A percentile compares a stretch with the other conserved stretches of the same genome.
Evolutionary conservation across 805 yeast genomes (phyloP).

Genomic region (Starmerella powellii): DNA sequence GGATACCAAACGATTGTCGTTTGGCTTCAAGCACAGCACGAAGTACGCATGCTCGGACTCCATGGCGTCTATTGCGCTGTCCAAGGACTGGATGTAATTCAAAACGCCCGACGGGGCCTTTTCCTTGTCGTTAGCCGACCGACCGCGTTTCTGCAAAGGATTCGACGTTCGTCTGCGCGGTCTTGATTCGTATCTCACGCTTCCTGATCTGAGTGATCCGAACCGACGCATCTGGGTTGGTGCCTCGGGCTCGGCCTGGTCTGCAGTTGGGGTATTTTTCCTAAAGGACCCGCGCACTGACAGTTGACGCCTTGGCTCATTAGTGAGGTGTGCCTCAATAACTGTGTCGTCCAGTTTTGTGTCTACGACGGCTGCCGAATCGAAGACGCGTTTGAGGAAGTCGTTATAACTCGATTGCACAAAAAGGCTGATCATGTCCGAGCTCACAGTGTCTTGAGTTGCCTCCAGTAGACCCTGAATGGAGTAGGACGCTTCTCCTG

Average conservation of each 20-base stretch:
- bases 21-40: slow-evolving; percentile 34
- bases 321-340: slow-evolving; percentile 31
- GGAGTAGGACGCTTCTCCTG: slow-evolving; percentile 46
- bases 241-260: too few relatives aligned
- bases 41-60: slow-evolving; percentile 33
- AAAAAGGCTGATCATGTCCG: slow-evolving; percentile 33
- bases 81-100: slow-evolving; percentile 25
- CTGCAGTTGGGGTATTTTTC: too few relatives aligned
- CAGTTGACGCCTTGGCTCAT: slow-evolving; percentile 34
- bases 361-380: slow-evolving; percentile 31
- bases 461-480: slow-evolving; percentile 41
- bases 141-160: slow-evolving; percentile 8
- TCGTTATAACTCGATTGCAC: slow-evolving; percentile 31
- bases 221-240: too few relatives aligned
- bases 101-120: slow-evolving; percentile 9
- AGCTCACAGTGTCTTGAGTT: slow-evolving; percentile 39
- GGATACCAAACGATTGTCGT: slow-evolving; percentile 30
- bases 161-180: slow-evolving; percentile 11
- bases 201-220: slow-evolving; percentile 12
- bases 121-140: background rate
- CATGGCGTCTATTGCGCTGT: slow-evolving; percentile 30
- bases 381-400: slow-evolving; percentile 29
- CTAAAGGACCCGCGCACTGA: too few relatives aligned
- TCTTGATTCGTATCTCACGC: slow-evolving; percentile 13
- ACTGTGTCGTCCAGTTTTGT: slow-evolving; percentile 28